Evolutionary conservation across 257 asterid genomes (phyloP), one percentile per base, ranked within the genome.

Genomic region (Cruciata laevipes): DNA sequence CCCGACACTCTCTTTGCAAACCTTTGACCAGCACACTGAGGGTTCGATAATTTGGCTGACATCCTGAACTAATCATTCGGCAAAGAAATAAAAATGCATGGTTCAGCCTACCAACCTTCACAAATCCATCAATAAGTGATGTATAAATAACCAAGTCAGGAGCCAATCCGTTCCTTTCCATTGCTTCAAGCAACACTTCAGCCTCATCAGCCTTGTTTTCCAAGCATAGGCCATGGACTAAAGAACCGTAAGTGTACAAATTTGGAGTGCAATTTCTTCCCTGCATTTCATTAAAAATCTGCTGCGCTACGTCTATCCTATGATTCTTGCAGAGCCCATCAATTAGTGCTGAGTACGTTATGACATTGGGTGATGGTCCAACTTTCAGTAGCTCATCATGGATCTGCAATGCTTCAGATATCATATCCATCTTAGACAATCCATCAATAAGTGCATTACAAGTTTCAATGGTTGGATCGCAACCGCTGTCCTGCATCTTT

Each of bases 101-200:
- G 70, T 80, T 81, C 66, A 86, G 67, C 76, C 86, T 85, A 79
- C 88, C 89, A 24, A 80, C 68, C 72, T 76, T 73, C 57, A 85
- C 90, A 73, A 82, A 85, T 25, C 98, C 98, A 78, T 86, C 84
- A 33, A 89, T 86, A 71, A 92, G 66, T 61, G 96, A 84, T 17
- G 97, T 86, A 83, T 84, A 92, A 5, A 91, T 83, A 67, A 92
- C 96, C 77, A 71, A 75, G 73, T 89, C 97, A 53, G 97, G 96
- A 67, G 71, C 69, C 68, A 89, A 71, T 30, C 84, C 87, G 77
- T 76, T 82, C 52, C 59, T 52, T 68, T 64, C 69, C 95, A 92
- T 86, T 76, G 87, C 97, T 63, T 74, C 73, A 51, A 92, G 85
- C 72, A 92, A 71, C 59, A 24, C 53, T 71, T 86, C 84, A 55